Base-by-base conservation (phyloP, 108 stramenopile genomes). In the Poteriospumella lacustris region DNA sequence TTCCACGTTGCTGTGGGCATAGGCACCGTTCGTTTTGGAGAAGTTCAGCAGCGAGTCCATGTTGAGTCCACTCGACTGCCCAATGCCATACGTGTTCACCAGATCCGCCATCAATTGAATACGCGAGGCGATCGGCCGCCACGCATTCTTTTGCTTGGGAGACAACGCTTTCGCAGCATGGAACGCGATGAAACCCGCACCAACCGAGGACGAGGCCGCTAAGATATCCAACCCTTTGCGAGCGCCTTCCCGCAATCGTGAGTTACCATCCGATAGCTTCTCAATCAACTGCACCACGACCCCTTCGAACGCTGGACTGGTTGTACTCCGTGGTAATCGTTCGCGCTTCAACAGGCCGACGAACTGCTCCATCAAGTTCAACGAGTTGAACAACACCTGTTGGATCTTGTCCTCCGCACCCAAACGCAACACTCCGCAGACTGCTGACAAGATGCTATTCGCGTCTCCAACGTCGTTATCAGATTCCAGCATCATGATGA, bases 361-460 rank as follows among this genome's bases (percentile, higher is more conserved):
- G n/a, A 56, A 24, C 19, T 56, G 24, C 31, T 73, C 70, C 3
- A 73, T 5, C 5, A 73, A 24, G 15, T 15, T 33, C 40, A 73
- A 29, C 5, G 70, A 39, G 31, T 19, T 56, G 28, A 73, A 44
- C 3, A 79, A 68, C 19, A 86, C 85, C 59, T 87, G 86, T 1
- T 84, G 84, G 36, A 88, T 88, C 44, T 85, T 85, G 79, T 88
- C 87, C 58, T 77, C 68, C 15, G 34, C 60, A 9, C 83, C 84
- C 38, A 87, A 52, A 1, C 78, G 31, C 2, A 85, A 44, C 24
- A 86, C 70, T 29, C 75, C 68, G 39, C 62, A n/a, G 3, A 81
- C 2, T 2, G 58, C 76, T 15, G 26, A 2, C 41, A 83, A 58
- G 33, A 44, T 5, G 24, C 24, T 26, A 70, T 19, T 70, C n/a